Percentiles rank a stretch among this genome's conserved stretches.
Conservation (phyloP, 1,139 yeast genomes). For the Pichia sp. region DNA sequence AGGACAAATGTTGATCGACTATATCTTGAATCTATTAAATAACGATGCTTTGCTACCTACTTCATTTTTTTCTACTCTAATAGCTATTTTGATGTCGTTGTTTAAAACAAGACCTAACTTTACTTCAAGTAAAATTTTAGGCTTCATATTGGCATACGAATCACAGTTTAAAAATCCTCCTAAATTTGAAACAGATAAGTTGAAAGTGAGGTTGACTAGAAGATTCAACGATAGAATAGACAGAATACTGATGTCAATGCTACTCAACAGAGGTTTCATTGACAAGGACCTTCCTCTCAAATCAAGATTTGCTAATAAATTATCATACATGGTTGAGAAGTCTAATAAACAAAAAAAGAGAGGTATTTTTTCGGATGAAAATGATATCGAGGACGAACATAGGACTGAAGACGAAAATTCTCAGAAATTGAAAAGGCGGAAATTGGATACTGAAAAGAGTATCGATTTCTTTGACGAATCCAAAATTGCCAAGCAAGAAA, state of each 20-base stretch:
- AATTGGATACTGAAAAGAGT: slow-evolving; percentile 19
- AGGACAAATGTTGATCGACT: slow-evolving; percentile 64
- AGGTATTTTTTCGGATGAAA: slow-evolving; percentile 25
- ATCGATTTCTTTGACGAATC: slow-evolving; percentile 34
- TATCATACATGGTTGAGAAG: slow-evolving; percentile 28
- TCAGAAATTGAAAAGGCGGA: slow-evolving; percentile 26
- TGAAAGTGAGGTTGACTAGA: slow-evolving; percentile 39
- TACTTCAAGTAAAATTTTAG: slow-evolving; percentile 40
- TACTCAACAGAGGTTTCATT: slow-evolving; percentile 40
- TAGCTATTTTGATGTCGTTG: slow-evolving; percentile 49
- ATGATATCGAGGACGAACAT: slow-evolving; percentile 24
- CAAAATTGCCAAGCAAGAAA: slow-evolving; percentile 36
- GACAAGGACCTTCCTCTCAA: slow-evolving; percentile 34
- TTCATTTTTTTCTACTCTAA: slow-evolving; percentile 51
- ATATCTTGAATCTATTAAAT: slow-evolving; percentile 51
- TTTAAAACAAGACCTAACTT: slow-evolving; percentile 56
- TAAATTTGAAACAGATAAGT: slow-evolving; percentile 30
- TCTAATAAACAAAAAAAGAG: slow-evolving; percentile 27
- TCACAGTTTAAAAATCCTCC: slow-evolving; percentile 30
- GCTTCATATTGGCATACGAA: slow-evolving; percentile 34
- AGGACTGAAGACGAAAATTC: slow-evolving; percentile 18
- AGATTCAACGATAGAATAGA: slow-evolving; percentile 46
- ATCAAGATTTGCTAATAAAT: slow-evolving; percentile 31
- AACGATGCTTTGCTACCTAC: slow-evolving; percentile 52
- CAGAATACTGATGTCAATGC: slow-evolving; percentile 29